A percentile compares a stretch with the other conserved stretches of the same genome.
Evolutionary conservation across 176 grass and related monocot genomes (phyloP).

Genomic region (Pontederia paniculata): DNA sequence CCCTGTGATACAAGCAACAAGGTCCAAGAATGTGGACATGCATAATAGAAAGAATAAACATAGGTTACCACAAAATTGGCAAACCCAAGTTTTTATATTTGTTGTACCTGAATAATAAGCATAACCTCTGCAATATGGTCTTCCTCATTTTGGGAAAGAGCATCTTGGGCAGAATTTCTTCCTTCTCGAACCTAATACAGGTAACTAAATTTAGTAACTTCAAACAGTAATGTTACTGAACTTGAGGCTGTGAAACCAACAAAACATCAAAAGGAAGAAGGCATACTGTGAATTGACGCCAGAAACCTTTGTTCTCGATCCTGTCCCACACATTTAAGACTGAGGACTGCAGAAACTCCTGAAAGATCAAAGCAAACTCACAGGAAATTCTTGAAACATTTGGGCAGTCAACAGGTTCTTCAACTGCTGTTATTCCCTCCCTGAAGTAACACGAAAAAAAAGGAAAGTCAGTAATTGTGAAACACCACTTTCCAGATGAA

Average conservation of each 20-base stretch:
- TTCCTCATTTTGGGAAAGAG: constrained; percentile 26
- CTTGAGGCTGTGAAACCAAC: neutral
- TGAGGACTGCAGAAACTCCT: constrained; percentile 67
- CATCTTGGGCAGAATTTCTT: constrained; percentile 36
- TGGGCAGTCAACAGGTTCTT: constrained; percentile 83
- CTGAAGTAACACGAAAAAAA: constrained; percentile 34
- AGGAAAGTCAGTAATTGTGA: constrained; percentile 11
- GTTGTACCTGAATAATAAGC: constrained; percentile 77
- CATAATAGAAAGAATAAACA: neutral
- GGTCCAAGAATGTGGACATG: neutral
- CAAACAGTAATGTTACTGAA: constrained; percentile 2
- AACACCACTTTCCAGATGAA: constrained; percentile 13
- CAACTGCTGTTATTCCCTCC: constrained; percentile 92
- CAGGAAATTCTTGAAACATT: constrained; percentile 76
- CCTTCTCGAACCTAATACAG: constrained; percentile 79
- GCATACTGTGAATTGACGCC: constrained; percentile 84
- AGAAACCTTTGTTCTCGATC: constrained; percentile 90
- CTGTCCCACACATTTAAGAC: constrained; percentile 59
- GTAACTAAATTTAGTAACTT: neutral
- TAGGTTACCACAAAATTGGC: neutral
- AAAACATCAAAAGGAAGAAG: neutral
- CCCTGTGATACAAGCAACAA: no score
- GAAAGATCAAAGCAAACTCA: constrained; percentile 66
- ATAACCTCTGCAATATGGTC: constrained; percentile 74
- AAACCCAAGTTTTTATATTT: neutral